Evolutionary conservation across 192 early-diverging fungal species (phyloP), one percentile per base, ranked within the genome.

Genomic region (Podila minutissima): DNA sequence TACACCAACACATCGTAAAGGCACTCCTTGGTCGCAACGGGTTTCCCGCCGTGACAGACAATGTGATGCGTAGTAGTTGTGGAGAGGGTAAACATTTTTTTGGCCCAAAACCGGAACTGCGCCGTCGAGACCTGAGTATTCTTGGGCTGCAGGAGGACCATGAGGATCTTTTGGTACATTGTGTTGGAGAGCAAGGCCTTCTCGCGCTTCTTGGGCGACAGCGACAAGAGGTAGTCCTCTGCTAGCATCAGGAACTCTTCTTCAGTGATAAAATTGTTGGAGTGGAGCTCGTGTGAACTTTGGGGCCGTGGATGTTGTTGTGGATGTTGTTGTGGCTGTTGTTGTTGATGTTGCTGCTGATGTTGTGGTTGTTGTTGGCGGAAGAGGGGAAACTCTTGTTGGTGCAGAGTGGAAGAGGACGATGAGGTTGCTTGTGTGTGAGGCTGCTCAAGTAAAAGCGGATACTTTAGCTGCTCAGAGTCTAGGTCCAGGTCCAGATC

Each of bases 41-140:
- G 85, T 12, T 86, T 86, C 37, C 83, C 83, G 19, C 81, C 71
- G 69, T 86, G 85, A 28, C 74, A 82, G 20, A 86, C 74, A 24
- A 77, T 59, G 38, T 84, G 74, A 12, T 61, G 60, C 11, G 50
- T 60, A n/a, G 22, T 41, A 17, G 67, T 58, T 13, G 68, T 62
- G 9, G 68, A 70, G 15, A 86, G 77, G 28, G 73, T 65, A 70
- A 86, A 86, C 85, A 86, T 86, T 38, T 86, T 86, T 64, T 86
- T 86, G 20, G 81, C 85, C 85, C 85, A 86, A 68, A 86, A 86
- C 28, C 85, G 76, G 61, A 86, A 86, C 60, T 86, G 85, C 2
- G 85, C 85, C 31, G 85, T 86, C 24, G 85, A 86, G 7, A 84
- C 70, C 17, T 78, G 59, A 2, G 85, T 86, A 59, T 86, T 86